Conservation (phyloP, 768 basidiomycete genomes). For the Amanita phalloides region DNA sequence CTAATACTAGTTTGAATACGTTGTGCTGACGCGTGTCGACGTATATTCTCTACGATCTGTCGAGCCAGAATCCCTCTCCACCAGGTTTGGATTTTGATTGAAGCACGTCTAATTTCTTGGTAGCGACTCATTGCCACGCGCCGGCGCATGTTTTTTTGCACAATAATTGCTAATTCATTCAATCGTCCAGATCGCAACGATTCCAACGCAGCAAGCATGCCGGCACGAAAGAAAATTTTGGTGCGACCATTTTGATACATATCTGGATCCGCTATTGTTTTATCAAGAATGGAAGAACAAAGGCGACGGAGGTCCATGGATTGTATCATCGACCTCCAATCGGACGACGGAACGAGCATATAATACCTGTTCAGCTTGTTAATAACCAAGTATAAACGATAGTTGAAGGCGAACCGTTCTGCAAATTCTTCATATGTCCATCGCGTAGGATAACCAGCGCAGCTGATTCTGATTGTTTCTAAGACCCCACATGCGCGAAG, state of each 20-base stretch:
- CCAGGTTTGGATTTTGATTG: constrained; percentile 87
- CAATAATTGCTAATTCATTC: constrained; percentile 85
- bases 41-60: constrained; percentile 56
- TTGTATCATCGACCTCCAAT: constrained; percentile 84
- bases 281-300: constrained; percentile 75
- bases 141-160: constrained; percentile 95
- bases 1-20: constrained; percentile 68
- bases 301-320: constrained; percentile 69
- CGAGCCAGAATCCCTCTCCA: constrained; percentile 84
- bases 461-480: constrained; percentile 97
- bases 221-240: constrained; percentile 98
- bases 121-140: constrained; percentile 79
- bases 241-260: constrained; percentile 96
- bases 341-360: constrained; percentile 82
- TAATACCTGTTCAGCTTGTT: constrained; percentile 60
- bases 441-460: constrained; percentile 95
- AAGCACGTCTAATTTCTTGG: constrained; percentile 51
- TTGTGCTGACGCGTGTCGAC: constrained; percentile 64
- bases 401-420: constrained; percentile 57
- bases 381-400: constrained; percentile 7
- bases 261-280: constrained; percentile 85
- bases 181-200: constrained; percentile 80
- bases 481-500: constrained; percentile 96
- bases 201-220: constrained; percentile 95
- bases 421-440: constrained; percentile 99